These are phyloP conservation scores for Rhizophagus clarus DNA, from an alignment of 192 early-diverging fungal genomes.

Conservation along the genomic window DNA sequence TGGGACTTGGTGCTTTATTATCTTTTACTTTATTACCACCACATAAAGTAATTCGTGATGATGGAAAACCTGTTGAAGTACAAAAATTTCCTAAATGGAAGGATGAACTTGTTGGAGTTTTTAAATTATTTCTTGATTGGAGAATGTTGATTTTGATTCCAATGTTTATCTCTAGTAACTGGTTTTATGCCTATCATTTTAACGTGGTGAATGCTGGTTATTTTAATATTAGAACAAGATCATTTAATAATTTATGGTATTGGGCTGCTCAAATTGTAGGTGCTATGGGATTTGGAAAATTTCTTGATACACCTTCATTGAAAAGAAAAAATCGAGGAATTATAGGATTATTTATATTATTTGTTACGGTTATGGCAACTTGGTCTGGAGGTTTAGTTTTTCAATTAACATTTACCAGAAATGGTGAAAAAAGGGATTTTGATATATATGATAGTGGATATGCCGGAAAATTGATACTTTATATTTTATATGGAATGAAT, in stretches of 20 bases:
- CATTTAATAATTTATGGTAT: slow-evolving; percentile 75
- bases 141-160: slow-evolving; percentile 71
- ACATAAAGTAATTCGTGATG: slow-evolving; percentile 60
- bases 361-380: slow-evolving; percentile 54
- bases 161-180: slow-evolving; percentile 73
- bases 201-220: slow-evolving; percentile 61
- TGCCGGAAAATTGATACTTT: slow-evolving; percentile 66
- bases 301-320: slow-evolving; percentile 64
- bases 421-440: slow-evolving; percentile 47
- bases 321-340: slow-evolving; percentile 66
- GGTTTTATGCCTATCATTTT: slow-evolving; percentile 77
- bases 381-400: slow-evolving; percentile 69
- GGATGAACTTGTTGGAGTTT: slow-evolving; percentile 53
- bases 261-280: slow-evolving; percentile 79
- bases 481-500: slow-evolving; percentile 73
- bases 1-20: slow-evolving; percentile 61
- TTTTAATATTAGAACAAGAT: slow-evolving; percentile 70
- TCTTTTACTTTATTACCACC: slow-evolving; percentile 62
- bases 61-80: slow-evolving; percentile 69
- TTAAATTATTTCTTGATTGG: slow-evolving; percentile 64
- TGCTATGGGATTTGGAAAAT: slow-evolving; percentile 59
- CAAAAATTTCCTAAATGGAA: slow-evolving; percentile 71
- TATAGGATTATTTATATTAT: slow-evolving; percentile 53
- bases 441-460: slow-evolving; percentile 36
- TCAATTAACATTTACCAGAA: slow-evolving; percentile 55